phyloP scores from a whole-genome alignment of 257 asterid species.

The Rubia yunnanensis region DNA sequence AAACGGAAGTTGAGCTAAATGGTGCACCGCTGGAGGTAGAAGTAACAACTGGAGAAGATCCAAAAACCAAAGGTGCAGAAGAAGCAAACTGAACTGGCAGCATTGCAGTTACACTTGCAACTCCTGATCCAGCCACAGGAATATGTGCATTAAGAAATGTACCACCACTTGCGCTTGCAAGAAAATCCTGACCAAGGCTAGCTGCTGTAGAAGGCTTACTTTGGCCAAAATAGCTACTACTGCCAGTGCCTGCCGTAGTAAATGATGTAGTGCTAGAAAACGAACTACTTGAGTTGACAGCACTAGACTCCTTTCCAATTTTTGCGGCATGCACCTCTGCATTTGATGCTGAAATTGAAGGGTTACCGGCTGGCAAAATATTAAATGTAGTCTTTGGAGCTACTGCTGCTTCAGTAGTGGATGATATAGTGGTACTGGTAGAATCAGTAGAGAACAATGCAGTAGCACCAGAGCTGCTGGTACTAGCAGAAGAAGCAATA shows the following conservation, averaged over 20 bases:
- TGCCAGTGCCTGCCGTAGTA: constrained; percentile 3
- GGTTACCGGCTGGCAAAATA: constrained; percentile 30
- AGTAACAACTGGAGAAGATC: constrained; percentile 14
- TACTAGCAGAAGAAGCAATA: constrained; percentile 29
- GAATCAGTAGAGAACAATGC: constrained; percentile 20
- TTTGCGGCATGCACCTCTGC: constrained; percentile 27
- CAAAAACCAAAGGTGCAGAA: constrained; percentile 10
- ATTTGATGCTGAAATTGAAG: constrained; percentile 14
- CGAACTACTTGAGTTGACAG: constrained; percentile 16
- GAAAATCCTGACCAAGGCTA: constrained; percentile 8
- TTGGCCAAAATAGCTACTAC: constrained; percentile 13
- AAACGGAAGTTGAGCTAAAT: constrained; percentile 11
- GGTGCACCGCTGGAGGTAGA: constrained; percentile 11
- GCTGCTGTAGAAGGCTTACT: constrained; percentile 8
- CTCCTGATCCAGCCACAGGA: constrained; percentile 16
- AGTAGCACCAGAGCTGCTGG: constrained; percentile 21
- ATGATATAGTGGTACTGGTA: constrained; percentile 26
- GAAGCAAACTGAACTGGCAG: constrained; percentile 17
- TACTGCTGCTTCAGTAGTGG: constrained; percentile 25
- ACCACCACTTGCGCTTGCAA: constrained; percentile 11
- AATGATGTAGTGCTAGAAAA: constrained; percentile 4
- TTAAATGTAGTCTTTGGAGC: constrained; percentile 21
- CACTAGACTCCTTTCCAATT: constrained; percentile 20
- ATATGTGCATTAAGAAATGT: constrained; percentile 1
- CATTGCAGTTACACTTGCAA: constrained; percentile 9